These are phyloP conservation scores for Fusarium siculi DNA, from an alignment of 2,329 filamentous ascomycete genomes.

Conservation along the genomic window DNA sequence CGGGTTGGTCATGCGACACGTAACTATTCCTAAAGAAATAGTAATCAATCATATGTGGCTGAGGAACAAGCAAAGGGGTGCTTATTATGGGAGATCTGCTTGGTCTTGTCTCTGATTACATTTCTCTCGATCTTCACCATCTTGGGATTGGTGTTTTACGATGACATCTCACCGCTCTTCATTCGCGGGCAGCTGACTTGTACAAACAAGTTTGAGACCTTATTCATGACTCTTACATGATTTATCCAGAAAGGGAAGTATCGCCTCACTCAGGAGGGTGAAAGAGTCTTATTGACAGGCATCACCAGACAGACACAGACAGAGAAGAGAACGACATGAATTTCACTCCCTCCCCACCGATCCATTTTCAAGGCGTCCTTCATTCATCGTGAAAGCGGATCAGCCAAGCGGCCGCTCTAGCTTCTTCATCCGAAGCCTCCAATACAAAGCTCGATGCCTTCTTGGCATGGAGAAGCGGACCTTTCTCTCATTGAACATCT, in stretches of 20 bases:
- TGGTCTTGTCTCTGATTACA: constrained; percentile 5
- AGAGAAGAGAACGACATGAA: constrained; percentile 6
- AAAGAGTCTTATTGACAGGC: background rate
- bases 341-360: background rate
- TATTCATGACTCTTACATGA: background rate
- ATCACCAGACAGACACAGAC: background rate
- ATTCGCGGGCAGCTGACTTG: background rate
- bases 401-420: constrained; percentile 20
- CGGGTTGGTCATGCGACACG: constrained; percentile 14
- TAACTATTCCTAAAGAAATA: background rate
- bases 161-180: constrained; percentile 27
- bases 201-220: background rate
- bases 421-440: background rate
- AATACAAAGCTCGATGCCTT: background rate
- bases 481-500: constrained; percentile 7
- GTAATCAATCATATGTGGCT: constrained; percentile 5
- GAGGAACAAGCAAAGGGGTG: background rate
- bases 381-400: constrained; percentile 8
- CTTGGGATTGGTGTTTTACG: constrained; percentile 7
- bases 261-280: background rate
- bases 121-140: background rate
- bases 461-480: constrained; percentile 11
- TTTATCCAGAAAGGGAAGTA: background rate
- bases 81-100: background rate
- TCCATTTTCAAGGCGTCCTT: constrained; percentile 10